Evolutionary conservation across 192 early-diverging fungal genomes (phyloP).

Genomic region (Backusella westeae): DNA sequence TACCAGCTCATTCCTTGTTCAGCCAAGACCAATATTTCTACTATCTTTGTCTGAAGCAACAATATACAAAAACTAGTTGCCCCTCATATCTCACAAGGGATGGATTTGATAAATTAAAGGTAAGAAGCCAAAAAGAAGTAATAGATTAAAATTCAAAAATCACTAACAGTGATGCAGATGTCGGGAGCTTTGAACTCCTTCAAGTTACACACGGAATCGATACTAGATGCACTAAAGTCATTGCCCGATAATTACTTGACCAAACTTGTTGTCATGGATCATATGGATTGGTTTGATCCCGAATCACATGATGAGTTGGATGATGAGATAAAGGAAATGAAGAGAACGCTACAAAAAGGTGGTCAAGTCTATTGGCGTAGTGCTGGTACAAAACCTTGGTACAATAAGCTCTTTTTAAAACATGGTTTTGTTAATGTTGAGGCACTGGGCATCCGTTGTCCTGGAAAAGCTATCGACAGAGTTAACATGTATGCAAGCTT

Average conservation of each 20-base stretch:
- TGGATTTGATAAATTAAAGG: slow-evolving; percentile 62
- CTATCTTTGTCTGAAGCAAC: slow-evolving; percentile 68
- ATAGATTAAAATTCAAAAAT: background rate
- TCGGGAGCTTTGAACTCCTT: slow-evolving; percentile 56
- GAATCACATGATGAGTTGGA: slow-evolving; percentile 53
- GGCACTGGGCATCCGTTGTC: slow-evolving; percentile 65
- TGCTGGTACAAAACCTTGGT: slow-evolving; percentile 81
- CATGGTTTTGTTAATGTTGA: slow-evolving; percentile 63
- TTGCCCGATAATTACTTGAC: slow-evolving; percentile 66
- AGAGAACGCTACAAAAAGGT: slow-evolving; percentile 53
- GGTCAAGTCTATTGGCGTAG: slow-evolving; percentile 81
- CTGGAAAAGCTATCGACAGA: slow-evolving; percentile 64
- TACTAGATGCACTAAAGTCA: slow-evolving; percentile 60
- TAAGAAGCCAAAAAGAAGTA: background rate
- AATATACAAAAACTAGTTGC: slow-evolving; percentile 64
- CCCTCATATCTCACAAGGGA: slow-evolving; percentile 75
- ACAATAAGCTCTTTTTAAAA: slow-evolving; percentile 70
- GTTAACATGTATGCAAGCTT: slow-evolving; percentile 86
- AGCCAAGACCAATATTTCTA: slow-evolving; percentile 84
- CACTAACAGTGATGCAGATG: slow-evolving; percentile 1
- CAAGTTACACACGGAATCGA: slow-evolving; percentile 80
- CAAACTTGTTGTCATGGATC: slow-evolving; percentile 82
- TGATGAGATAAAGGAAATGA: slow-evolving; percentile 65
- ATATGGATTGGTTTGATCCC: slow-evolving; percentile 81
- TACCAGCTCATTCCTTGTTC: slow-evolving; percentile 59